Evolutionary conservation across 805 yeast species (phyloP), one percentile per base, ranked within the genome.

Genomic region (Yamadazyma insecticola): DNA sequence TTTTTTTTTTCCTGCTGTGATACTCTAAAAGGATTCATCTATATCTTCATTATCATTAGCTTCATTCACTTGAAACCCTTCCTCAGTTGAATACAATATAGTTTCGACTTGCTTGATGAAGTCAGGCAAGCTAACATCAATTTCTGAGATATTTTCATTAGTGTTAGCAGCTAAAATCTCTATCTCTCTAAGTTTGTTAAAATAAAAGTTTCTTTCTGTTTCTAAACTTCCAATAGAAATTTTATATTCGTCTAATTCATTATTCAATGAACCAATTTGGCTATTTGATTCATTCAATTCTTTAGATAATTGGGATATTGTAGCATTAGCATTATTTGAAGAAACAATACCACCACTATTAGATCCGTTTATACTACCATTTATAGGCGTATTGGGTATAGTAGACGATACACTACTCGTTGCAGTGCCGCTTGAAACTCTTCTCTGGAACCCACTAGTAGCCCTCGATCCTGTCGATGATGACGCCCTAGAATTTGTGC

Each of bases 181-280:
- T 34, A 92, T 84, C 37, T 85, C 95, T 41, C 96, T 72, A 32
- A 92, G 64, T 58, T 90, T 92, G 48, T 82, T 79, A 60, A 85
- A 90, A 55, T 92, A 92, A 49, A 90, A 87, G 54, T 85, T 83
- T 40, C 97, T 75, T 53, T 92, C 97, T 1, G 83, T 74, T 47
- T 81, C 85, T 29, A 86, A 61, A 10, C 79, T 74, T 29, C 78
- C 83, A 13, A 80, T 72, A 10, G 80, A 75, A 14, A 72, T 64
- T 36, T 68, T 70, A 42, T 72, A 70, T 40, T 80, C 85, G 11
- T 64, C 66, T 13, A 76, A 44, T 42, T 84, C 87, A 4, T 66
- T 60, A n/a, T 56, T 58, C 10, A 69, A 56, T 12, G 48, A 53
- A 2, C 50, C 47, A n/a, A 73, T 51, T 37, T 68, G 63, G 10